phyloP scores from a whole-genome alignment of 2,329 filamentous ascomycete species.

The Epichloe amarillans region DNA sequence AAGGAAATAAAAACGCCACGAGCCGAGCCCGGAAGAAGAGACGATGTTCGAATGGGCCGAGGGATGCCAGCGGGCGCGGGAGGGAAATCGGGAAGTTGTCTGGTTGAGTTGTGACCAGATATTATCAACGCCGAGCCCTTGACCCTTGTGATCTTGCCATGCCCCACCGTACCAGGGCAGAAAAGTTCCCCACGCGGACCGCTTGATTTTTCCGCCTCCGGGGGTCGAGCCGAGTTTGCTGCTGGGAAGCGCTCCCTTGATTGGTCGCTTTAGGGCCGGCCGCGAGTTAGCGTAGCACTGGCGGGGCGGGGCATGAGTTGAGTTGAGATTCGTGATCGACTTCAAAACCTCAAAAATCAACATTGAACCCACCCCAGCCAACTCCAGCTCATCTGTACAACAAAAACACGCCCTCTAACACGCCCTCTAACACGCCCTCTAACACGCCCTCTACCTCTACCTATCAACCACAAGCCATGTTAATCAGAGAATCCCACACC shows the following conservation, averaged over 20 bases:
- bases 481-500: slow-evolving; percentile 39
- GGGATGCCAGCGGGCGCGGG: background rate
- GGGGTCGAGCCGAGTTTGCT: background rate
- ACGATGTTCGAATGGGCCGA: background rate
- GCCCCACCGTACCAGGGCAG: background rate
- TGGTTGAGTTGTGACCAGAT: background rate
- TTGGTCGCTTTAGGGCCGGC: background rate
- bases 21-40: background rate
- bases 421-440: no score
- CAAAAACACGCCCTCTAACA: no score
- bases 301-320: background rate
- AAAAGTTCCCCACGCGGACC: background rate
- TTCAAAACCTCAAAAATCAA: no score
- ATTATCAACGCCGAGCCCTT: no score
- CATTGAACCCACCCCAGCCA: background rate
- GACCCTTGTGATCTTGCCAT: no score
- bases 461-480: slow-evolving; percentile 19
- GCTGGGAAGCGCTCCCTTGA: background rate
- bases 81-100: background rate
- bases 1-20: background rate
- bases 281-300: background rate
- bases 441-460: no score
- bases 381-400: background rate
- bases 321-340: no score
- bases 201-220: slow-evolving; percentile 5